phyloP scores from a whole-genome alignment of 176 grass and related monocot genomes.

The Metroxylon sagu region DNA sequence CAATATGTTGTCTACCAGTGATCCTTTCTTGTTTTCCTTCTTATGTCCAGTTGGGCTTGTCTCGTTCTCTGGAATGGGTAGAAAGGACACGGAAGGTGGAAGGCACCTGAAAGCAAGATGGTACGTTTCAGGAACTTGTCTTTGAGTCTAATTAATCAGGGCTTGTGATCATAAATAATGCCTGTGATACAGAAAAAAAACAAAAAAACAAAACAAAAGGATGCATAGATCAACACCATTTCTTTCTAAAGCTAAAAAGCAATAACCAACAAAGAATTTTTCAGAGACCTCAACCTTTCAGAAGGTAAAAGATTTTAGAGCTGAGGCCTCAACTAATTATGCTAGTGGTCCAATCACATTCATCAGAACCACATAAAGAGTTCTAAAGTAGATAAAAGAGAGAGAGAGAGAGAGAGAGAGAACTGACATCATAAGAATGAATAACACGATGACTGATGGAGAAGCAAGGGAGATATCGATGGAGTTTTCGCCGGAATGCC shows the following conservation, averaged over 20 bases:
- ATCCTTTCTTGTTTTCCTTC: background rate
- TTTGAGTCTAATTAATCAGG: too few species aligned
- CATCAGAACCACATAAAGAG: too few species aligned
- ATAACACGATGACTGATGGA: slow-evolving; percentile 43
- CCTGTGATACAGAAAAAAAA: background rate
- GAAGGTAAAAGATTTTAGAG: too few species aligned
- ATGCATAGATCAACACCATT: background rate
- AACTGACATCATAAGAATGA: slow-evolving; percentile 59
- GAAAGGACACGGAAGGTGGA: slow-evolving; percentile 30
- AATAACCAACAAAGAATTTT: too few species aligned
- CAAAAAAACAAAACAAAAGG: background rate
- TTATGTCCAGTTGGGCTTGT: background rate
- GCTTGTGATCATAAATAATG: too few species aligned
- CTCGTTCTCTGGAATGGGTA: slow-evolving; percentile 4
- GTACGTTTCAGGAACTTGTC: background rate
- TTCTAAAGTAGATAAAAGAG: background rate
- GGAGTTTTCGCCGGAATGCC: slow-evolving; percentile 69
- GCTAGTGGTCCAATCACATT: too few species aligned
- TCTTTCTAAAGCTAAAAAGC: too few species aligned
- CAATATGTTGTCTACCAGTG: slow-evolving; percentile 15
- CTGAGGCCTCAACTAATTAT: too few species aligned
- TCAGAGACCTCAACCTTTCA: too few species aligned
- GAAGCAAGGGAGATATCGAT: slow-evolving; percentile 56
- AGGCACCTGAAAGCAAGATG: slow-evolving; percentile 37
- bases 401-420: background rate